A percentile compares a stretch with the other conserved stretches of the same genome.
Evolutionary conservation across 108 stramenopile species (phyloP).

Genomic region (Conticribra weissflogii): DNA sequence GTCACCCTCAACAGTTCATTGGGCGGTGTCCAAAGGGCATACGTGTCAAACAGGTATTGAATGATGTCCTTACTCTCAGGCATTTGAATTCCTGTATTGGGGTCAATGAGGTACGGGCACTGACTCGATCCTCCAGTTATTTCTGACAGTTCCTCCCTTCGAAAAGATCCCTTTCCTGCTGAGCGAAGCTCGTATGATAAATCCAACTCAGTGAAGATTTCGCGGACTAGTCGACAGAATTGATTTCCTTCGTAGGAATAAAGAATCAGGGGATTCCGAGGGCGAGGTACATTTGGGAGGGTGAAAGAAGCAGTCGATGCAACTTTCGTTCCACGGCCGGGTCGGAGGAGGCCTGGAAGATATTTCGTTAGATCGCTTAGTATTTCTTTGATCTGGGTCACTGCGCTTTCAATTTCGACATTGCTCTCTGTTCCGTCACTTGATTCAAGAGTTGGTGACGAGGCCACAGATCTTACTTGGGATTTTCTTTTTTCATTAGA

Average conservation of each 20-base stretch:
- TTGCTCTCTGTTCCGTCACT: background rate
- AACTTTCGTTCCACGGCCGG: conserved; percentile 34
- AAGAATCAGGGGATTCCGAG: conserved; percentile 48
- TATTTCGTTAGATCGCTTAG: conserved; percentile 1
- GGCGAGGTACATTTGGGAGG: conserved; percentile 7
- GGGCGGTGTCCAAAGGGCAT: conserved; percentile 75
- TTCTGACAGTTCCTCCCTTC: conserved; percentile 70
- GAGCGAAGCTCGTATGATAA: conserved; percentile 76
- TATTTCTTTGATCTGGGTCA: conserved; percentile 5
- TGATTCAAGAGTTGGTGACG: background rate
- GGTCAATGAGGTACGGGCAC: conserved; percentile 89
- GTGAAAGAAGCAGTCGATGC: conserved; percentile 29
- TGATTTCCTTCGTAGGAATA: conserved; percentile 85
- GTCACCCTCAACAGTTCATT: conserved; percentile 55
- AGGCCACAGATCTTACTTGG: background rate
- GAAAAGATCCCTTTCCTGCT: conserved; percentile 77
- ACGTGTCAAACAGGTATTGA: conserved; percentile 77
- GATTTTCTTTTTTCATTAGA: conserved; percentile 5
- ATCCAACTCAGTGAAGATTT: conserved; percentile 87
- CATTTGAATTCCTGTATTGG: conserved; percentile 80
- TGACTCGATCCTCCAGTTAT: conserved; percentile 77
- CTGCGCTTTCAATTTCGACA: background rate
- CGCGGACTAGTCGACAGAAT: conserved; percentile 87
- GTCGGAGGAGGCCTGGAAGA: conserved; percentile 29
- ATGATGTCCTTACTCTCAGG: conserved; percentile 85